Conservation (phyloP, 495 filamentous ascomycete genomes). For the Hypoxylon trugodes region DNA sequence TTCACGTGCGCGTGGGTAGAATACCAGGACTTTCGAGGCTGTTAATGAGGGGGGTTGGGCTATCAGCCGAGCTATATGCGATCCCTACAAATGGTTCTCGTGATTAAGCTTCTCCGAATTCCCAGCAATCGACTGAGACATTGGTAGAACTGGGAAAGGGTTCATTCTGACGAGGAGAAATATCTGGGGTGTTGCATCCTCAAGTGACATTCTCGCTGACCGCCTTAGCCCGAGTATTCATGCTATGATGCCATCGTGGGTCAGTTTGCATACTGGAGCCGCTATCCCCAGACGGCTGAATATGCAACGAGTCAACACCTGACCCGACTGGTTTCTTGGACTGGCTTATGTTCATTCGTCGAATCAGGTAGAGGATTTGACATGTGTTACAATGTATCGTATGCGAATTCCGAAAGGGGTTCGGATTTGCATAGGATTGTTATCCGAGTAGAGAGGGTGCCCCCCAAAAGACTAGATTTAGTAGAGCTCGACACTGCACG, state of each 20-base stretch:
- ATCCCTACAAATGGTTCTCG: slow-evolving; percentile 8
- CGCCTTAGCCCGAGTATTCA: slow-evolving; percentile 23
- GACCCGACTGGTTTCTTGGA: slow-evolving; percentile 28
- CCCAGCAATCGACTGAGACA: slow-evolving; percentile 20
- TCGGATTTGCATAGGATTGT: slow-evolving; percentile 22
- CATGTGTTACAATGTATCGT: slow-evolving; percentile 37
- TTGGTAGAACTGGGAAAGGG: slow-evolving; percentile 40
- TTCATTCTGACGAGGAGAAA: slow-evolving; percentile 24
- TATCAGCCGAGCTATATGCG: slow-evolving; percentile 31
- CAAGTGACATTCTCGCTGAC: slow-evolving; percentile 38
- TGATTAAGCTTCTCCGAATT: slow-evolving; percentile 31
- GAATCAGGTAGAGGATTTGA: slow-evolving; percentile 31
- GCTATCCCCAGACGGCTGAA: slow-evolving; percentile 25
- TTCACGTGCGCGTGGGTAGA: slow-evolving; percentile 21
- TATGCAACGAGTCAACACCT: slow-evolving; percentile 25
- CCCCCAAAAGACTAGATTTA: slow-evolving; percentile 5
- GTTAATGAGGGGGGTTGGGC: slow-evolving; percentile 7
- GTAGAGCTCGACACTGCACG: background rate
- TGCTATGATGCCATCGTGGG: slow-evolving; percentile 42
- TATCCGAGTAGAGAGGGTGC: slow-evolving; percentile 17
- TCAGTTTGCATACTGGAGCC: slow-evolving; percentile 36
- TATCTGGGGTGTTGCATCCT: slow-evolving; percentile 39
- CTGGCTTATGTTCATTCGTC: slow-evolving; percentile 24
- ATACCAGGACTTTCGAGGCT: slow-evolving; percentile 15
- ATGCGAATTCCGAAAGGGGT: slow-evolving; percentile 26